Percentiles rank a stretch among this genome's conserved stretches.
phyloP scores from a whole-genome alignment of 805 yeast species.

The Metschnikowia gelsemii region DNA sequence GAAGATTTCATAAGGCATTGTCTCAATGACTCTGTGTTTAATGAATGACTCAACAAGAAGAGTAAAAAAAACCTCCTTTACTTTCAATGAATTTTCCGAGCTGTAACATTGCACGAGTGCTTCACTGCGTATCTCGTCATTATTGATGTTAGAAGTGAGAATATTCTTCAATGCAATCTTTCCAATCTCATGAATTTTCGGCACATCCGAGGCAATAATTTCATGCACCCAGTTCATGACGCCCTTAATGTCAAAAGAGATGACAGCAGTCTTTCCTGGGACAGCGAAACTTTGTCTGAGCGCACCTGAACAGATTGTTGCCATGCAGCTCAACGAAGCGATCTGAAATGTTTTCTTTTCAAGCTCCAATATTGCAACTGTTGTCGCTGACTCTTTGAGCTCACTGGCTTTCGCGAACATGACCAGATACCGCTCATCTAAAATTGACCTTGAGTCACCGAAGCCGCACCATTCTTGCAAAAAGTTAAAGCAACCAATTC shows the following conservation, averaged over 20 bases:
- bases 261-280: constrained; percentile 47
- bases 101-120: constrained; percentile 73
- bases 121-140: constrained; percentile 51
- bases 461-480: constrained; percentile 94
- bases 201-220: constrained; percentile 58
- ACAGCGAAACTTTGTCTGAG: constrained; percentile 50
- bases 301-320: constrained; percentile 74
- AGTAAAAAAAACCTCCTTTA: constrained; percentile 67
- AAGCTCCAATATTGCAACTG: constrained; percentile 76
- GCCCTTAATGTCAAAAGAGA: constrained; percentile 69
- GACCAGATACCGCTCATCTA: constrained; percentile 62
- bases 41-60: constrained; percentile 63
- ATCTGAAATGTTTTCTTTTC: constrained; percentile 69
- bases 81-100: constrained; percentile 47
- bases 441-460: constrained; percentile 61
- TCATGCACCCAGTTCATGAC: constrained; percentile 81
- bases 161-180: constrained; percentile 68
- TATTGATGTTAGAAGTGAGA: constrained; percentile 56
- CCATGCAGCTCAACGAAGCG: constrained; percentile 81
- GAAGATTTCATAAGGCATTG: constrained; percentile 61
- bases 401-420: constrained; percentile 49
- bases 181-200: constrained; percentile 60
- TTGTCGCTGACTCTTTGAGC: constrained; percentile 44
- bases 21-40: constrained; percentile 14
- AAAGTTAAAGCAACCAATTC: constrained; percentile 77